A percentile compares a stretch with the other conserved stretches of the same genome.
phyloP scores from a whole-genome alignment of 441 rosid genomes.

The Pelargonium fulgidum region DNA sequence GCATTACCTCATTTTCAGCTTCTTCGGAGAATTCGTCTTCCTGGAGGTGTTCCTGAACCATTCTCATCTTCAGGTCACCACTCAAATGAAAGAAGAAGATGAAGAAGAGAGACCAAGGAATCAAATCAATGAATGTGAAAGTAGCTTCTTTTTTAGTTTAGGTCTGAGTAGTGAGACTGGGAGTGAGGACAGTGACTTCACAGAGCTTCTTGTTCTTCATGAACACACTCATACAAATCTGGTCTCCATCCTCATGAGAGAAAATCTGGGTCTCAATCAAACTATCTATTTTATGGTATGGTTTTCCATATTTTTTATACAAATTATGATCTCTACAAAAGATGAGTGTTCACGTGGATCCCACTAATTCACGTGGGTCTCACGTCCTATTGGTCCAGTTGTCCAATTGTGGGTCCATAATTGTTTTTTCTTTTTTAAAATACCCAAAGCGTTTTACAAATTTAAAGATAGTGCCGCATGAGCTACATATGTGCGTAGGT shows the following conservation, averaged over 20 bases:
- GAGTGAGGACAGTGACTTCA: background rate
- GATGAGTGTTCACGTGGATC: background rate
- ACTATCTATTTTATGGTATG: no score
- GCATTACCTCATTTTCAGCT: background rate
- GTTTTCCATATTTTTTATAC: no score
- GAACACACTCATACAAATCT: background rate
- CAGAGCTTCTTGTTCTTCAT: background rate
- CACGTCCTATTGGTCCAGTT: background rate
- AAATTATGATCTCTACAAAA: no score
- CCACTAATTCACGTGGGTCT: slow-evolving; percentile 4
- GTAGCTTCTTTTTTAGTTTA: background rate
- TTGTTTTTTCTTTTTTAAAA: no score
- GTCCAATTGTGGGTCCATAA: background rate
- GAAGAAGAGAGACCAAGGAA: background rate
- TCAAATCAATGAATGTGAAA: background rate
- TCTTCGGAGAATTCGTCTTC: background rate
- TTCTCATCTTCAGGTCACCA: background rate
- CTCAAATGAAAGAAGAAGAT: background rate
- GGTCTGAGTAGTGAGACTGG: background rate
- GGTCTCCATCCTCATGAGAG: background rate
- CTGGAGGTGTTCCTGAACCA: background rate
- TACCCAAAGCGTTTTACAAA: no score
- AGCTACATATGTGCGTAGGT: no score
- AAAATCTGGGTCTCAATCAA: background rate
- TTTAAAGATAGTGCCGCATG: no score